Base-by-base conservation (phyloP, 2,329 filamentous ascomycete genomes). In the Sclerotinia trifoliorum region DNA sequence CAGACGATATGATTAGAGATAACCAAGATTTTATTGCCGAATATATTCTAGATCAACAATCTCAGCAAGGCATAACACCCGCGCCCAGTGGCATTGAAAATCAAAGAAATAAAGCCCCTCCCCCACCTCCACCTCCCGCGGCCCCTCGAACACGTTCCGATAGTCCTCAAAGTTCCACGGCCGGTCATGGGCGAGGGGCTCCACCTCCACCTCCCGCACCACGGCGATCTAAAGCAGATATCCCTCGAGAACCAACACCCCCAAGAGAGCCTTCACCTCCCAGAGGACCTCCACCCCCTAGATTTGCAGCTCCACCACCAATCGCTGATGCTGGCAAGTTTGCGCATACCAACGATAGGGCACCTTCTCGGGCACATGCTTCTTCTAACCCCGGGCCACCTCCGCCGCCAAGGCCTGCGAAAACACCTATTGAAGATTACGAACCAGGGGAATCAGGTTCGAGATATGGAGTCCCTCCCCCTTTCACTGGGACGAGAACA, bases 311-410 rank as follows among this genome's bases (percentile, higher is more conserved):
- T 11, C 95, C 95, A 57, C 95, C 95, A 46, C 92, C 94, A 2
- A 80, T 98, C 69, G 88, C 92, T 67, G 94, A 97, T 78, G 95
- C 95, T 68, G 95, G 95, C 49, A 96, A 92, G 79, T 95, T 88
- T 77, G 93, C 90, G 4, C 84, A 89, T 70, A 79, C 82, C 42
- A 81, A 82, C 68, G 79, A 78, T 32, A 82, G 80, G 68, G 73
- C 82, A 26, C 77, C 81, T 17, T 75, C 71, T 61, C 80, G 85
- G 78, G 74, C 82, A 76, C 79, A 83, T 75, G 78, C 80, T 69
- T 78, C 83, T 72, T 84, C 85, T 74, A 82, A 82, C 61, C 82
- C 87, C 42, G 88, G 85, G 1, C 89, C 90, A 39, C 86, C 88
- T 32, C 89, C 90, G 49, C 89, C 90, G 15, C 88, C 87, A 19